Evolutionary conservation across 345 rosid species (phyloP), one percentile per base, ranked within the genome.

Genomic region (Eucalyptus virginea): DNA sequence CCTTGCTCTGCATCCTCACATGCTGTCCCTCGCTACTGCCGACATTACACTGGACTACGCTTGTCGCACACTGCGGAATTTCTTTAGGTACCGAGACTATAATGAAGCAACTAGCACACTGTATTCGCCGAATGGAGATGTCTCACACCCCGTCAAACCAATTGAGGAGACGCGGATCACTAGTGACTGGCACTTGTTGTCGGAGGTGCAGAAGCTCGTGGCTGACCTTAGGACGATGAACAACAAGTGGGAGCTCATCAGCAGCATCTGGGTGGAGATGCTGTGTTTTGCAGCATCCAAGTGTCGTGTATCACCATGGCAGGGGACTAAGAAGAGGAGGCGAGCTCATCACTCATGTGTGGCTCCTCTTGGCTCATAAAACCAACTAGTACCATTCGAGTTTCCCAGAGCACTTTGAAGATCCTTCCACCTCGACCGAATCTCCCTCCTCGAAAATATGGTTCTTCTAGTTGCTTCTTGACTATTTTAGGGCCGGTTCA

Each of bases 201-300:
- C 30, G 40, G 89, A 90, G 32, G 91, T 77, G 12, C 65, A 88
- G 87, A 37, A 4, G 80, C 85, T 90, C 9, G 87, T 54, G 16
- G 81, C 34, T 34, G 69, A 80, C 42, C 32, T 90, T 87, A 37
- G 9, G 32, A 49, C 62, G 14, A 45, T 86, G 87, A 14, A 7
- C 45, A 50, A 83, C 37, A 90, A 47, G 47, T 90, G 91, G 89
- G 58, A 51, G 42, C 67, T 90, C 14, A 40, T 90, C 6, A 45
- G 83, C 13, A 90, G 87, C 17, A 34, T 87, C 19, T 87, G 91
- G 91, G 88, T 90, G 28, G 89, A 90, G 80, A 87, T 90, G 91
- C 56, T 90, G 45, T 87, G 87, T 77, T 87, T 80, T 49, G 87
- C 91, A 18, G 91, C 89, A 9, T 44, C 6, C 54, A 49, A 40